phyloP scores from a whole-genome alignment of 192 early-diverging fungal species.

The Linnemannia schmuckeri region DNA sequence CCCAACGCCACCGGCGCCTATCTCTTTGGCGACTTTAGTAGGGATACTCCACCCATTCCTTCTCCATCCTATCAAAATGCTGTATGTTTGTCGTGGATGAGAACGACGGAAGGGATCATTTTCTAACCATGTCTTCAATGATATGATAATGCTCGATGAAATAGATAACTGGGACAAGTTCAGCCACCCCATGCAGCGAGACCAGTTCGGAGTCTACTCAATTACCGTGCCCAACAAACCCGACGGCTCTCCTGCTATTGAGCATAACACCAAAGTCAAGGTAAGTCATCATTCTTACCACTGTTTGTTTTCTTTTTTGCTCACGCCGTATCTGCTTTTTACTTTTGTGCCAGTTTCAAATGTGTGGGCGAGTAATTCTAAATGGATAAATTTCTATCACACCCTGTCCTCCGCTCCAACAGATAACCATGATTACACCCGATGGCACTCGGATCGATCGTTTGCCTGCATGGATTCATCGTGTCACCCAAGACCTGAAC shows the following conservation, averaged over 20 bases:
- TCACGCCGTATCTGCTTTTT: not conserved
- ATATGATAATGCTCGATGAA: slow-evolving; percentile 4
- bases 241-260: slow-evolving; percentile 76
- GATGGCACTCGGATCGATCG: slow-evolving; percentile 86
- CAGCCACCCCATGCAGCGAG: slow-evolving; percentile 81
- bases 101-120: not conserved
- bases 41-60: not conserved
- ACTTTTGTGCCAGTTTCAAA: slow-evolving; percentile 3
- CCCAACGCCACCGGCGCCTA: slow-evolving; percentile 83
- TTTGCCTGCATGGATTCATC: slow-evolving; percentile 89
- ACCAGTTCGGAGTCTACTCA: slow-evolving; percentile 89
- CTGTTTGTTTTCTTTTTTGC: not conserved
- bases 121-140: slow-evolving; percentile 10
- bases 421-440: slow-evolving; percentile 83
- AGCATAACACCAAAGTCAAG: slow-evolving; percentile 92
- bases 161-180: slow-evolving; percentile 87
- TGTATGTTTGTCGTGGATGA: not conserved
- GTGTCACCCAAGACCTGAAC: slow-evolving; percentile 88
- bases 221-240: slow-evolving; percentile 73
- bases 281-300: slow-evolving; percentile 33
- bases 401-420: not conserved
- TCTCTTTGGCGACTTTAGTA: slow-evolving; percentile 96
- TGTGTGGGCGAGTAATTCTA: not conserved
- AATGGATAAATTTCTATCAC: not conserved
- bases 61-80: not conserved